Conservation (phyloP, 306 rosid genomes). For the Dryas drummondii region DNA sequence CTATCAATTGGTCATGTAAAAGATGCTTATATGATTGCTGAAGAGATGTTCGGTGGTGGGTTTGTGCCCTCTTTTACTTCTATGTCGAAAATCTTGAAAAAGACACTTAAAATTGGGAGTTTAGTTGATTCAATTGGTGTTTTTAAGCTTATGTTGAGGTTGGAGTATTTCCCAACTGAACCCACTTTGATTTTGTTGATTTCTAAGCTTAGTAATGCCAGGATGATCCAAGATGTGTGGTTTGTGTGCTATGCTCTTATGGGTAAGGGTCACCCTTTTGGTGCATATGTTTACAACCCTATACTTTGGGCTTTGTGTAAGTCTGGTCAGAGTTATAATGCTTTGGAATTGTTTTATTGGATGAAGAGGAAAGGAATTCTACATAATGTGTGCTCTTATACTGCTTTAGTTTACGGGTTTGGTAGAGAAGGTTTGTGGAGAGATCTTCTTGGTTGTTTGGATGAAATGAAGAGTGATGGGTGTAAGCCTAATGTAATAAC, state of each 20-base stretch:
- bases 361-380: conserved; percentile 43
- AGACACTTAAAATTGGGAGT: conserved; percentile 22
- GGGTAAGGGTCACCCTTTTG: conserved; percentile 17
- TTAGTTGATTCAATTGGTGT: conserved; percentile 27
- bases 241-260: conserved; percentile 23
- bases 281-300: conserved; percentile 33
- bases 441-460: conserved; percentile 32
- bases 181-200: conserved; percentile 31
- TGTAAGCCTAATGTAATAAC: conserved; percentile 41
- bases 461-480: conserved; percentile 42
- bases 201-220: conserved; percentile 34
- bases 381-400: conserved; percentile 40
- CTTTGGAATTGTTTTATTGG: conserved; percentile 38
- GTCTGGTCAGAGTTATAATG: conserved; percentile 31
- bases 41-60: conserved; percentile 40
- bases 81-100: conserved; percentile 37
- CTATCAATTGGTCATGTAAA: conserved; percentile 25
- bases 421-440: conserved; percentile 39
- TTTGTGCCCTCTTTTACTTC: conserved; percentile 37
- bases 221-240: conserved; percentile 32
- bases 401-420: conserved; percentile 48
- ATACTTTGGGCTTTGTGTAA: conserved; percentile 47
- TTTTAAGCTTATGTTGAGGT: conserved; percentile 38
- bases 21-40: conserved; percentile 32
- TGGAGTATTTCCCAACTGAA: conserved; percentile 37